Conservation (phyloP, 2,329 filamentous ascomycete genomes). For the Monosporascus cannonballus region DNA sequence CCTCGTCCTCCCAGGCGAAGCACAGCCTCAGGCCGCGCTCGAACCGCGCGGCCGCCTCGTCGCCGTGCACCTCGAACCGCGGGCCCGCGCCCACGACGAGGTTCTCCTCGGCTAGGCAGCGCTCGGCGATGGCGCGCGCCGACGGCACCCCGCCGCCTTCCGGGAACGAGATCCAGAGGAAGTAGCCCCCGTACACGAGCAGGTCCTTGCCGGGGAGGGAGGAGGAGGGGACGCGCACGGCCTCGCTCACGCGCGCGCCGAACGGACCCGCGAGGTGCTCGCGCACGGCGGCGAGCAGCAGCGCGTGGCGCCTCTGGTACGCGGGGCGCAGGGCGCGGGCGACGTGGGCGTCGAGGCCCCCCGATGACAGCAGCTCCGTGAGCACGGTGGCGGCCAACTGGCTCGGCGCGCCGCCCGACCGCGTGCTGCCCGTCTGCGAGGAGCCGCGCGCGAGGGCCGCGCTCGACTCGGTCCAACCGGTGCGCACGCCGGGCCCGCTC, state of each 20-base stretch:
- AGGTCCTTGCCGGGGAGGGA: conserved; percentile 21
- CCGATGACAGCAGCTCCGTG: conserved; percentile 38
- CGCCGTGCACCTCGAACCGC: conserved; percentile 62
- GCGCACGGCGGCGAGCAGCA: conserved; percentile 54
- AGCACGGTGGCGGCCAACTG: conserved; percentile 49
- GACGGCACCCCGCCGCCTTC: conserved; percentile 32
- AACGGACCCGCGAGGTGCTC: conserved; percentile 52
- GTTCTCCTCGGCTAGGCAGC: conserved; percentile 56
- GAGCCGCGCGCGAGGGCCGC: conserved; percentile 40
- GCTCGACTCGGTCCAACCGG: conserved; percentile 79
- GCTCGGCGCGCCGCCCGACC: conserved; percentile 51
- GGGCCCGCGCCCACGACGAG: conserved; percentile 62
- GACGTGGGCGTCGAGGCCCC: conserved; percentile 40
- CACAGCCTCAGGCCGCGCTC: conserved; percentile 57
- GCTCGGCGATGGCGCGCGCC: conserved; percentile 48
- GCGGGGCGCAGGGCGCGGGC: conserved; percentile 35
- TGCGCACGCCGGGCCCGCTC: conserved; percentile 70
- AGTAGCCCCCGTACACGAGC: conserved; percentile 70
- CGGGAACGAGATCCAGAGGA: conserved; percentile 71
- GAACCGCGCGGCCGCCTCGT: conserved; percentile 49
- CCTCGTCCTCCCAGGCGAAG: conserved; percentile 67
- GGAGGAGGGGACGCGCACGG: not conserved
- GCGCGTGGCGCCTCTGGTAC: conserved; percentile 37
- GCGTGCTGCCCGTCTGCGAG: conserved; percentile 46
- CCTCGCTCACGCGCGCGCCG: conserved; percentile 43